Evolutionary conservation across 1,284 basidiomycete genomes (phyloP).

Genomic region (Tylopilus sp.): DNA sequence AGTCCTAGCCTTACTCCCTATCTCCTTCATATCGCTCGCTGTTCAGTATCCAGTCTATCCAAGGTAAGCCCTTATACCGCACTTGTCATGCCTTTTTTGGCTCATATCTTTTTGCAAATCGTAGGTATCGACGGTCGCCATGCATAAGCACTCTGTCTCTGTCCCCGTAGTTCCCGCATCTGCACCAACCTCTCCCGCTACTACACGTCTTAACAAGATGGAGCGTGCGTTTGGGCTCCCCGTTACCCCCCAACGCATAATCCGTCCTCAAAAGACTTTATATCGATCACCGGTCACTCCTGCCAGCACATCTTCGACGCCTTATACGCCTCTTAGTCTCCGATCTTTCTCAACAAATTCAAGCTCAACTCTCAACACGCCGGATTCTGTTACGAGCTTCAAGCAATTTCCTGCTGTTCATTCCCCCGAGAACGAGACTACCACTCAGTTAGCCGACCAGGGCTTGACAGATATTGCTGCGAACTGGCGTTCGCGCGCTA

Average conservation of each 20-base stretch:
- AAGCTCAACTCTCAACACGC: conserved; percentile 56
- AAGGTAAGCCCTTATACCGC: conserved; percentile 20
- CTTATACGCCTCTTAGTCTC: conserved; percentile 63
- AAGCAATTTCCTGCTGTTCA: conserved; percentile 38
- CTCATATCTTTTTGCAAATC: conserved; percentile 8
- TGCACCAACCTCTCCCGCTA: conserved; percentile 44
- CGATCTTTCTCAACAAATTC: conserved; percentile 53
- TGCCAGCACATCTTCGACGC: conserved; percentile 43
- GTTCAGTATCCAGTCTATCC: conserved; percentile 11
- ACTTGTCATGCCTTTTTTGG: neutral
- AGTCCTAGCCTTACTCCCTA: conserved; percentile 17
- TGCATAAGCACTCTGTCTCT: conserved; percentile 33
- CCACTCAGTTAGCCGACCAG: conserved; percentile 33
- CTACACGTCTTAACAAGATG: conserved; percentile 36
- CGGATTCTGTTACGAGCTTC: conserved; percentile 34
- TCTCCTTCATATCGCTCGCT: conserved; percentile 28
- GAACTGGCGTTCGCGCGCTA: conserved; percentile 69
- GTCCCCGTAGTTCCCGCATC: conserved; percentile 38
- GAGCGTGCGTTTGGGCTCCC: conserved; percentile 36
- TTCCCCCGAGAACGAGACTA: conserved; percentile 21
- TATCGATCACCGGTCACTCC: conserved; percentile 44
- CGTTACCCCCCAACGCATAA: conserved; percentile 44
- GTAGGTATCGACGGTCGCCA: conserved; percentile 19
- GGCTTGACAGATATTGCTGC: conserved; percentile 57
- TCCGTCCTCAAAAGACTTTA: conserved; percentile 35